Conservation (phyloP, 306 rosid species). For the Quillaja saponaria region DNA sequence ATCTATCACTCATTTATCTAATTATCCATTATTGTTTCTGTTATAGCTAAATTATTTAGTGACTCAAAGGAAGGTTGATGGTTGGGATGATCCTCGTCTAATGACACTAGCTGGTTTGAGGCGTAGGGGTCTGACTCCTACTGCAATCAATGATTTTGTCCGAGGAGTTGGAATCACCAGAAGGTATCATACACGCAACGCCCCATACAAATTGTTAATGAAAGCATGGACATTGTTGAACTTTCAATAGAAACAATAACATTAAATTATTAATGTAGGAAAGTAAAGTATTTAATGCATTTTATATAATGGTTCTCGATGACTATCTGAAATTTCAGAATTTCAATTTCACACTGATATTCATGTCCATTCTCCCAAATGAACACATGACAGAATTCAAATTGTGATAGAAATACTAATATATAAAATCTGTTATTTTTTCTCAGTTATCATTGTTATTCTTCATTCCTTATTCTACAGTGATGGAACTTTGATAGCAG, state of each 20-base stretch:
- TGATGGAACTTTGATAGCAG: slow-evolving; percentile 83
- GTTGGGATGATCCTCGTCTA: slow-evolving; percentile 99
- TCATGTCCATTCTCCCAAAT: no score
- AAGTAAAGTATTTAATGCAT: background rate
- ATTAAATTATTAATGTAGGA: slow-evolving; percentile 5
- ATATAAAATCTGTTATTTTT: background rate
- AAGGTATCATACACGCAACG: slow-evolving; percentile 53
- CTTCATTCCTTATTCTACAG: slow-evolving; percentile 43
- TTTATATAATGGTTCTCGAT: slow-evolving; percentile 2
- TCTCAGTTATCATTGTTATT: slow-evolving; percentile 6
- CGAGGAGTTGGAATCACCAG: slow-evolving; percentile 97
- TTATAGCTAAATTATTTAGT: slow-evolving; percentile 82
- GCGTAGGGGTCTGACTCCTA: slow-evolving; percentile 84
- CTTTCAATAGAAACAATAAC: background rate
- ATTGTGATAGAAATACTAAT: background rate
- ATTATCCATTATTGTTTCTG: slow-evolving; percentile 28
- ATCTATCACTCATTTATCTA: slow-evolving; percentile 6
- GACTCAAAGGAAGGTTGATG: slow-evolving; percentile 89
- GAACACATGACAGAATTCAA: no score
- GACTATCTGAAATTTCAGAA: background rate
- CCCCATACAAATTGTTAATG: background rate
- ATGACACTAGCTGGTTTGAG: slow-evolving; percentile 92
- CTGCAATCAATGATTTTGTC: slow-evolving; percentile 88
- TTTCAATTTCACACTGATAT: no score
- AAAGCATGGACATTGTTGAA: background rate